Percentiles rank a stretch among this genome's conserved stretches.
These are phyloP conservation scores for Wakefieldia striispora DNA, from an alignment of 768 basidiomycete genomes.

Conservation along the genomic window DNA sequence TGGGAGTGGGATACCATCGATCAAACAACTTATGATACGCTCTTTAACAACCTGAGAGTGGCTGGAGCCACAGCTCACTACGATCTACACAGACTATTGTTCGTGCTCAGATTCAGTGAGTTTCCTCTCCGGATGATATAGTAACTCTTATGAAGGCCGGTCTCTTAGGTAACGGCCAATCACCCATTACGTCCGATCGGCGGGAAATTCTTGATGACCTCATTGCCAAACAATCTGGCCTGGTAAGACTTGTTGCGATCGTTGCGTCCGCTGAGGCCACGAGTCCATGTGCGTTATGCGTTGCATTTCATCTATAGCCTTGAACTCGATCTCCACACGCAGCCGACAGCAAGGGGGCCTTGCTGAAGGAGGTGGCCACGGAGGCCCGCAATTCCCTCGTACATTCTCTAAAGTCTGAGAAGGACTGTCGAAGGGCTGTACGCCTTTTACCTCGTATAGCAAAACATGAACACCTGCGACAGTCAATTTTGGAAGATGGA, in stretches of 20 bases:
- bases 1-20: constrained; percentile 20
- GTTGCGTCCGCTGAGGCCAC: constrained; percentile 12
- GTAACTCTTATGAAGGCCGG: neutral
- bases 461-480: constrained; percentile 11
- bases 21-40: constrained; percentile 1
- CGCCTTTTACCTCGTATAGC: constrained; percentile 14
- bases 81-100: constrained; percentile 15
- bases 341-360: constrained; percentile 1
- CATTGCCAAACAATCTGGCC: neutral
- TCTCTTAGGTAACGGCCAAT: constrained; percentile 5
- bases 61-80: constrained; percentile 2
- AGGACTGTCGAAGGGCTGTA: constrained; percentile 13
- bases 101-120: constrained; percentile 18
- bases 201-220: constrained; percentile 2
- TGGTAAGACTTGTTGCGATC: constrained; percentile 11
- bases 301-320: neutral
- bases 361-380: too few relatives aligned
- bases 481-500: neutral
- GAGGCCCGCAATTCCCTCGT: constrained; percentile 5
- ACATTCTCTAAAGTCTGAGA: neutral
- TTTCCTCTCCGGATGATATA: neutral
- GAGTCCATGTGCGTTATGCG: constrained; percentile 7
- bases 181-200: neutral
- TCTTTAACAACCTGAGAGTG: constrained; percentile 9
- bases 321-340: neutral